Evolutionary conservation across 2,329 filamentous ascomycete genomes (phyloP), one percentile per base, ranked within the genome.

Genomic region (Fusarium sp.): DNA sequence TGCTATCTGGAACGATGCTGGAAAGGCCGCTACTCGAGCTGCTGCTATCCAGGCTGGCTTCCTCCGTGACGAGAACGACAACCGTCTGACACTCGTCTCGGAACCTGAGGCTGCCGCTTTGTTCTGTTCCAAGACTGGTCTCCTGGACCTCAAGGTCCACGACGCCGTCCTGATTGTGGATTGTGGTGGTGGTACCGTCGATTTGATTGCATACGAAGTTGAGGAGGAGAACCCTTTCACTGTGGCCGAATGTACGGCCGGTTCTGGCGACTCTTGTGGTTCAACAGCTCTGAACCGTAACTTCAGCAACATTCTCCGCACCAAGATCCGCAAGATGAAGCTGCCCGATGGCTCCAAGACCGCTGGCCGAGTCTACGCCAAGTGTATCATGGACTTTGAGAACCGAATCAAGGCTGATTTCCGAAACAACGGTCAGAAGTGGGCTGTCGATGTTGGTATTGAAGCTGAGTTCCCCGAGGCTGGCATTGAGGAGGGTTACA

Each of bases 381-480:
- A 98, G 84, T 98, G 95, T 80, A 98, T 99, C 82, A 98, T 98
- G 95, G 96, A 99, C 82, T 99, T 99, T 76, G 96, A 99, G 85
- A 98, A 98, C 88, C 88, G 96, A 80, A 98, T 99, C 88, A 99
- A 99, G 86, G 96, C 96, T 49, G 96, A 98, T 81, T 99, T 99
- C 91, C 90, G 96, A 70, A 98, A 98, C 84, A 98, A 98, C 80
- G 94, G 95, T 49, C 95, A 98, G 81, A 98, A 98, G 81, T 98
- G 96, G 96, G 96, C 96, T 43, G 94, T 98, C 21, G 96, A 99
- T 78, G 96, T 99, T 49, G 96, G 96, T 77, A 98, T 99, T 76
- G 96, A 99, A 84, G 94, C 95, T 42, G 96, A 98, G 78, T 98
- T 97, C 84, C 95, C 95, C 38, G 96, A 98, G 78, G 96, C 96